Evolutionary conservation across 148 eudicot species (phyloP), one percentile per base, ranked within the genome.

Genomic region (Silene conica): DNA sequence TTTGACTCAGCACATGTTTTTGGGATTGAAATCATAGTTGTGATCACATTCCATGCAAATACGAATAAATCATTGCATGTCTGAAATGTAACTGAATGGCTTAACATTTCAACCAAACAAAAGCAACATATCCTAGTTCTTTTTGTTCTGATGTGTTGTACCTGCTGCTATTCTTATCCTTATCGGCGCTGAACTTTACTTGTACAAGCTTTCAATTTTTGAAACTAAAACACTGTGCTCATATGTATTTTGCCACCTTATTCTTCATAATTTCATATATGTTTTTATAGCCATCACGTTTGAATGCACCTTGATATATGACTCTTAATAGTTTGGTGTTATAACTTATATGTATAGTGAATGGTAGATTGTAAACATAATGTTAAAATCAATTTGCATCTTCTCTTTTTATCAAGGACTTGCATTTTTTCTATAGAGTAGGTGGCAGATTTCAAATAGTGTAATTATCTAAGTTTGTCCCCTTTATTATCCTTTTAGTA

Each of bases 401-500:
- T 6, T 34, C 46, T 69, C 57, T 69, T 63, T 76, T 45, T 43
- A 52, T 41, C 19, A 48, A 41, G 55, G 56, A 38, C 43, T 38
- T 26, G 3, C 45, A 46, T 46, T 20, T 46, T 20, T 67, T 46
- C 3, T 13, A 38, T 1, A 50, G 28, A 45, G 8, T 20, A 12
- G 16, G 38, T 52, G 20, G 19, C 41, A 26, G 21, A 69, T 69
- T 15, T 66, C 16, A 55, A 48, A 48, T 69, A 23, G 19, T 1
- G 41, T 50, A 52, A 20, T 21, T 46, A 41, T 69, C 57, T 69
- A 43, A 11, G 8, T 48, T 52, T 69, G 72, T 23, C 21, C 34
- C 60, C 20, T 52, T 23, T 14, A 25, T 69, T 69, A 69, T 54
- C 23, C 59, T 69, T 48, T 46, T 69, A 48, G 72, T 52, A 69